Conservation (phyloP, 768 basidiomycete species). For the Hysterangium stoloniferum region DNA sequence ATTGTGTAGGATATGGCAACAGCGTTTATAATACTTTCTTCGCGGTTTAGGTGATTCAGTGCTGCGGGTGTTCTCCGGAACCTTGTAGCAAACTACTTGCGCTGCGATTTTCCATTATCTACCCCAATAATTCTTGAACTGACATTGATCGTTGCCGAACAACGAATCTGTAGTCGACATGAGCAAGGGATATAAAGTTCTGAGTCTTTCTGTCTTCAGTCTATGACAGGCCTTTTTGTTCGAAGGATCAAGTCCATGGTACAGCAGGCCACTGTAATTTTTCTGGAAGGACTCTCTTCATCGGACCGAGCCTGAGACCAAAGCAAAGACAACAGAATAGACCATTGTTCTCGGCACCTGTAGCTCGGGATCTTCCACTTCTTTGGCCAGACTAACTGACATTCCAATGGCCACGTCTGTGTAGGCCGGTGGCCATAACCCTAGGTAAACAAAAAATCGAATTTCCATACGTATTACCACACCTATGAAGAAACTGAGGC, state of each 20-base stretch:
- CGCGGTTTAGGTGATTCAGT: too few relatives aligned
- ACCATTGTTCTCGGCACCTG: constrained; percentile 50
- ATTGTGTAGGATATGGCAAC: too few relatives aligned
- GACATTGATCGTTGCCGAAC: too few relatives aligned
- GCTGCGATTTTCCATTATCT: too few relatives aligned
- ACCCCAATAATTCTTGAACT: too few relatives aligned
- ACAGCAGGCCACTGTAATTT: constrained; percentile 40
- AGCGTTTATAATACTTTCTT: too few relatives aligned
- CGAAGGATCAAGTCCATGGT: constrained; percentile 37
- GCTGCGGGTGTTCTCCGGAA: too few relatives aligned
- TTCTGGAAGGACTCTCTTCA: constrained; percentile 58
- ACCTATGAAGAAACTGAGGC: constrained; percentile 65
- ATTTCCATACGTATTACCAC: constrained; percentile 36
- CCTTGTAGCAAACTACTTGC: too few relatives aligned
- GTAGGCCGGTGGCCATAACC: constrained; percentile 34
- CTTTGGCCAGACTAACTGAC: constrained; percentile 63
- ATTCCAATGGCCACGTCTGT: constrained; percentile 55
- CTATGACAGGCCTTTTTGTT: too few relatives aligned
- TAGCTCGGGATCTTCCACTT: constrained; percentile 49
- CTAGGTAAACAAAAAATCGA: constrained; percentile 17
- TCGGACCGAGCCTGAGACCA: constrained; percentile 47
- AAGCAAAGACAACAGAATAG: constrained; percentile 45
- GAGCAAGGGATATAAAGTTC: background rate
- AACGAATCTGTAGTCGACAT: constrained; percentile 32
- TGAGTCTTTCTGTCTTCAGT: too few relatives aligned